These are phyloP conservation scores for Nannizziopsis arthrosporioides DNA, from an alignment of 2,329 filamentous ascomycete species.

Conservation along the genomic window DNA sequence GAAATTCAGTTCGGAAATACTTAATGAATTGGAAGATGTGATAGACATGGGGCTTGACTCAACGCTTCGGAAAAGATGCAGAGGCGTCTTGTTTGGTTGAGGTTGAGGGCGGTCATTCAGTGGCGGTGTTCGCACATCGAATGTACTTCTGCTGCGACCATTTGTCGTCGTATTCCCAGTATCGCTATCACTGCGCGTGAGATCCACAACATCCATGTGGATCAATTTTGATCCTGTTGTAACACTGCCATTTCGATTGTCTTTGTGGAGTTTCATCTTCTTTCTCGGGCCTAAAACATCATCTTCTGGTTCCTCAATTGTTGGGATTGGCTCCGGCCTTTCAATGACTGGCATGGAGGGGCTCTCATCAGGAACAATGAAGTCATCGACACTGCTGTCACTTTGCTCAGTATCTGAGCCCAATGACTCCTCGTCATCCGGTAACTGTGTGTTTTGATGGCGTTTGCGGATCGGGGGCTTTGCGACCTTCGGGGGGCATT, in stretches of 20 bases:
- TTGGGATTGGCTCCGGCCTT: not conserved
- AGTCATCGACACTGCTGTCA: conserved; percentile 18
- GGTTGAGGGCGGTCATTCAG: conserved; percentile 18
- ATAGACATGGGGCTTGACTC: not conserved
- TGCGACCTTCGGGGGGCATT: conserved; percentile 21
- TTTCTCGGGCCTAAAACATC: not conserved
- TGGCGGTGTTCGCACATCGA: conserved; percentile 27
- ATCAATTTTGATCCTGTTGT: not conserved
- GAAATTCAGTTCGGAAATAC: conserved; percentile 20
- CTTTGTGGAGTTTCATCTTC: not conserved
- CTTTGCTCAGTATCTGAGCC: conserved; percentile 20
- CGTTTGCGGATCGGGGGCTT: not conserved
- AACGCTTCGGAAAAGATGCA: conserved; percentile 1
- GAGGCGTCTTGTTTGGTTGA: not conserved
- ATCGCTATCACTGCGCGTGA: conserved; percentile 22
- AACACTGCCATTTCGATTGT: not conserved
- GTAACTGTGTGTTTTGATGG: conserved; percentile 4
- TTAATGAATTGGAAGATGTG: not conserved
- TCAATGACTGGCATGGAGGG: conserved; percentile 1
- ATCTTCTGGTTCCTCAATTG: conserved; percentile 4
- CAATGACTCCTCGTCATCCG: conserved; percentile 27
- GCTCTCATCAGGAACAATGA: conserved; percentile 21
- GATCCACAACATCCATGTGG: conserved; percentile 23
- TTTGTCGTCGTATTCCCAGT: conserved; percentile 8
- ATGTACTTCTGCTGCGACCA: conserved; percentile 9